Percentiles rank a stretch among this genome's conserved stretches.
Conservation (phyloP, 2,329 filamentous ascomycete species). For the Uncinocarpus reesii region DNA sequence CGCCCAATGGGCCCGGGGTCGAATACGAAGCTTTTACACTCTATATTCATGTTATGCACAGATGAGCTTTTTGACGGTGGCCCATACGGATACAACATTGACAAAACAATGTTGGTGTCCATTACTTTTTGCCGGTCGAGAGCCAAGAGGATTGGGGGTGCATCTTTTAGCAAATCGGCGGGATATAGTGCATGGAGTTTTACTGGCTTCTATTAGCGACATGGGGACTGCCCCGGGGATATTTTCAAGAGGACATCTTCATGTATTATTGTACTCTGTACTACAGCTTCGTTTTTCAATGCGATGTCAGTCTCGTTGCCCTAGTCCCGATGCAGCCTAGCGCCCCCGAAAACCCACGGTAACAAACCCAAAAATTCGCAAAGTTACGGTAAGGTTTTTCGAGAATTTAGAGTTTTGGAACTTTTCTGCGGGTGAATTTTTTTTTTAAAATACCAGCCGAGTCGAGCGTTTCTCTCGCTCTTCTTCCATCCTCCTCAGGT, state of each 20-base stretch:
- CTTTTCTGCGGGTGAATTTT: conserved; percentile 8
- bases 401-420: conserved; percentile 10
- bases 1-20: conserved; percentile 57
- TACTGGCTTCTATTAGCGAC: neutral
- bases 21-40: conserved; percentile 60
- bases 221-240: conserved; percentile 2
- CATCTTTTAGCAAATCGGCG: neutral
- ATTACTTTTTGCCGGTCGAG: no score
- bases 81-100: no score
- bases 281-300: neutral
- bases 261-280: neutral
- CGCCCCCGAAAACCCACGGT: neutral
- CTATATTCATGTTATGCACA: conserved; percentile 55
- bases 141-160: no score
- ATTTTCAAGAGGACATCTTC: neutral
- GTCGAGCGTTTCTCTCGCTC: neutral
- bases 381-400: conserved; percentile 9
- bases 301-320: no score
- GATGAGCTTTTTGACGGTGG: neutral
- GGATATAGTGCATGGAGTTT: neutral
- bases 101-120: no score
- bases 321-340: conserved; percentile 6
- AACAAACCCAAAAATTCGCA: conserved; percentile 8
- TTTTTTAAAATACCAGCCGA: conserved; percentile 5
- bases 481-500: conserved; percentile 5